Evolutionary conservation across 202 grass and related monocot species (phyloP), one percentile per base, ranked within the genome.

Genomic region (Brachypodium distachyon): DNA sequence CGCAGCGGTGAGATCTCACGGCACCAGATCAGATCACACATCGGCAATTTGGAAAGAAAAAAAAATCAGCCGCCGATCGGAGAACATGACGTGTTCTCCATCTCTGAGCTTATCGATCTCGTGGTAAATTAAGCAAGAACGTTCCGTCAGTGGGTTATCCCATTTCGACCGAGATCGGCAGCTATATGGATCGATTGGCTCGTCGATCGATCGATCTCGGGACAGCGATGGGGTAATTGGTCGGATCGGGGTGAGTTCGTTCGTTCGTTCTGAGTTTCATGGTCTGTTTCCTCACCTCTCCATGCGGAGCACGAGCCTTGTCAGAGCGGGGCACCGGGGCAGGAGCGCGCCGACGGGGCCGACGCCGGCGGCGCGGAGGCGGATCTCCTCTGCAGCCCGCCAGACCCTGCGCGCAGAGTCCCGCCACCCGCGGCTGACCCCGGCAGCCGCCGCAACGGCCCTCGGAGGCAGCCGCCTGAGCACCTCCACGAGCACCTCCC

Each of bases 371-470:
- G 73, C 82, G 27, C 52, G 73, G 65, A 94, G 65, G 3, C 82
- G 84, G 58, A 94, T 61, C 77, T 98, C 95, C 62, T 90, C 87
- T 43, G 87, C 72, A 0, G 28, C 80, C 13, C 79, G 46, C 91
- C 91, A 97, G 32, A 90, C 78, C 27, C 73, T 59, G n/a, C 85
- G 70, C 42, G 90, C 84, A 61, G 86, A 92, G 7, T 76, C 82
- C 7, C 89, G 86, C 94, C 91, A 97, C 0, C 89, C 82, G 44
- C 76, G 77, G 82, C 94, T 84, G 49, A 94, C 89, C 0, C 43
- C 86, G 11, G 86, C 82, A 7, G 91, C 73, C 3, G 70, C 72
- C 26, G 86, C 85, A 32, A 97, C 77, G 18, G 22, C 91, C 76
- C 81, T 74, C 1, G 88, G 86, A 0, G 88, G 1, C 17, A 97